Evolutionary conservation across 257 asterid genomes (phyloP).

Genomic region (Solanum lignicaule): DNA sequence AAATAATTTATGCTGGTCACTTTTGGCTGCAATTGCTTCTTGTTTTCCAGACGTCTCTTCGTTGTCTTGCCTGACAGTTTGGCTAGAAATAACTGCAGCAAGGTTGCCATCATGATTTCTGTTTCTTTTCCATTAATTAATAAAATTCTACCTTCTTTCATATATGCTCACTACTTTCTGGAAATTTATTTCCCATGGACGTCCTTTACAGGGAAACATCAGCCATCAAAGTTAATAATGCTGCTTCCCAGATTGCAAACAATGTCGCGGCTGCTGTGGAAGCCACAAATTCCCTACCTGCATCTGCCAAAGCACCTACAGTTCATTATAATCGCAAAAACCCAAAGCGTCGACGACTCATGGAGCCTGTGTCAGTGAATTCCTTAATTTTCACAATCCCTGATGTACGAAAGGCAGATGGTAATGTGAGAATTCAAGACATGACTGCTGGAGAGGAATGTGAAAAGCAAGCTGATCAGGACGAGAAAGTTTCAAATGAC

Average conservation of each 20-base stretch:
- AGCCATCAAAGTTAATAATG: conserved; percentile 82
- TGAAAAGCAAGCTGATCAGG: conserved; percentile 33
- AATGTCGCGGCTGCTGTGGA: conserved; percentile 93
- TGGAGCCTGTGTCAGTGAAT: conserved; percentile 45
- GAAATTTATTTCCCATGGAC: conserved; percentile 6
- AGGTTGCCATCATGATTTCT: conserved; percentile 39
- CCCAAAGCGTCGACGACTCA: conserved; percentile 77
- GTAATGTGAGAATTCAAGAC: conserved; percentile 29
- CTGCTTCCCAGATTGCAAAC: conserved; percentile 83
- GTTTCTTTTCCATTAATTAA: background rate
- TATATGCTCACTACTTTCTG: background rate
- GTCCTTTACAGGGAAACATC: conserved; percentile 82
- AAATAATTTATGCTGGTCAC: conserved; percentile 91
- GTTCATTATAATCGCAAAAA: conserved; percentile 76
- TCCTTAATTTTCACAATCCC: conserved; percentile 27
- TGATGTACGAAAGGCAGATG: conserved; percentile 34
- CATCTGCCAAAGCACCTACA: conserved; percentile 49
- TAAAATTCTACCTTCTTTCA: background rate
- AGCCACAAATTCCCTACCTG: conserved; percentile 72
- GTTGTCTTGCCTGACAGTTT: conserved; percentile 78
- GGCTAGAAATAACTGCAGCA: conserved; percentile 99
- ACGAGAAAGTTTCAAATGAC: conserved; percentile 26
- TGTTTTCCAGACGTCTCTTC: conserved; percentile 89
- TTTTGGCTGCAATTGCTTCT: conserved; percentile 91
- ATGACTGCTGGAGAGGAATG: conserved; percentile 36